Evolutionary conservation across 164 flowering plant genomes (phyloP).

Genomic region (Tetrastigma voinierianum): DNA sequence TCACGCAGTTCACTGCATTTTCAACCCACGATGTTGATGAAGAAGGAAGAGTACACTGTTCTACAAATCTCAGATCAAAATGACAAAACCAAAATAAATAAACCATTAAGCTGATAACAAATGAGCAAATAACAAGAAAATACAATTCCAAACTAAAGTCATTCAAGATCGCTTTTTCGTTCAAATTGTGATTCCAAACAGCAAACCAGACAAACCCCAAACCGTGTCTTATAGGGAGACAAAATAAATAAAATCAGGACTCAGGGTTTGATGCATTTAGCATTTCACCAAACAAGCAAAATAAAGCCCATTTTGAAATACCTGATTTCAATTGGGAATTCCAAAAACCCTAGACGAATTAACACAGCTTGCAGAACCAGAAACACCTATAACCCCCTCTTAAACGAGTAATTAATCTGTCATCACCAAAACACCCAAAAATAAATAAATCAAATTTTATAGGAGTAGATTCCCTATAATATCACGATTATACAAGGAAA

Average conservation of each 20-base stretch:
- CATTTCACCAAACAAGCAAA: background rate
- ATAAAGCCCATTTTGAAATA: conserved; percentile 4
- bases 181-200: too few relatives aligned
- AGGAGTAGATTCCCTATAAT: too few relatives aligned
- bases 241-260: too few relatives aligned
- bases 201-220: background rate
- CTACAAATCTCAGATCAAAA: background rate
- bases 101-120: too few relatives aligned
- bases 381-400: conserved; percentile 28
- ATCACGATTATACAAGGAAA: background rate
- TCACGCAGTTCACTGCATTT: conserved; percentile 22
- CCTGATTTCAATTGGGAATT: conserved; percentile 11
- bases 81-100: too few relatives aligned
- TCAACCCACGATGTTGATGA: background rate
- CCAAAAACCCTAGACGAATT: conserved; percentile 13
- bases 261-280: too few relatives aligned
- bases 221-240: too few relatives aligned
- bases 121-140: too few relatives aligned
- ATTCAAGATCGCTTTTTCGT: too few relatives aligned
- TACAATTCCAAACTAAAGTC: too few relatives aligned
- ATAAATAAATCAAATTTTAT: too few relatives aligned
- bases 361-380: conserved; percentile 29
- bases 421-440: background rate
- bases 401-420: conserved; percentile 30
- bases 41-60: background rate